Conservation (phyloP, 148 eudicot species). For the Tetragonia tetragonoides region DNA sequence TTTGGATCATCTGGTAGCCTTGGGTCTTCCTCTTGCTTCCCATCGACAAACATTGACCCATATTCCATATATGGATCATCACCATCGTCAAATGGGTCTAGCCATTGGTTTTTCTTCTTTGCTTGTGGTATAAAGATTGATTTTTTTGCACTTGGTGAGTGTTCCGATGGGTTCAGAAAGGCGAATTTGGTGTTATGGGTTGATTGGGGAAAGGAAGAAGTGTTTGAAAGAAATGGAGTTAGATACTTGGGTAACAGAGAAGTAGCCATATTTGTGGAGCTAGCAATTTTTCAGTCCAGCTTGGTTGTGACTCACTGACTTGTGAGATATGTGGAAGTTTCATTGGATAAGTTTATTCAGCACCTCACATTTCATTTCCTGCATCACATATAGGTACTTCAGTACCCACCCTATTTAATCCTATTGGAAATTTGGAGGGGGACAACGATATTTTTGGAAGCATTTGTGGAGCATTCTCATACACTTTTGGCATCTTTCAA, state of each 20-base stretch:
- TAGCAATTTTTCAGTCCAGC: too few species aligned
- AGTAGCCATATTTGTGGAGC: constrained; percentile 50
- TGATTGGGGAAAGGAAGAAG: constrained; percentile 32
- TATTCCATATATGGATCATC: constrained; percentile 67
- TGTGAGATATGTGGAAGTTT: constrained; percentile 2
- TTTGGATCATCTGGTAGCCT: constrained; percentile 68
- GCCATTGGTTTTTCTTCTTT: constrained; percentile 69
- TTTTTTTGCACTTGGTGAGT: constrained; percentile 24
- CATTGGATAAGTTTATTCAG: constrained; percentile 25
- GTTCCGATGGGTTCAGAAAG: constrained; percentile 30
- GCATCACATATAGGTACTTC: constrained; percentile 15
- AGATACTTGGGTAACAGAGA: constrained; percentile 59
- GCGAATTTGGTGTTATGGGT: constrained; percentile 31
- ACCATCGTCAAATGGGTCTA: constrained; percentile 78
- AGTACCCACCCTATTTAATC: background rate
- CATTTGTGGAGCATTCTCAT: background rate
- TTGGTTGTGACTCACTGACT: background rate
- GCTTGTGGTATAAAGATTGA: constrained; percentile 32
- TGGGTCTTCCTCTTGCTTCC: constrained; percentile 87
- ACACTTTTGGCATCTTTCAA: background rate
- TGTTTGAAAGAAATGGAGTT: constrained; percentile 37
- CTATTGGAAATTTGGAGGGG: too few species aligned
- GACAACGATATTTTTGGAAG: background rate
- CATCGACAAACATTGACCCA: constrained; percentile 51
- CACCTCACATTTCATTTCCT: constrained; percentile 18